phyloP scores from a whole-genome alignment of 73 alveolate species.

The Paramecium sonneborni region DNA sequence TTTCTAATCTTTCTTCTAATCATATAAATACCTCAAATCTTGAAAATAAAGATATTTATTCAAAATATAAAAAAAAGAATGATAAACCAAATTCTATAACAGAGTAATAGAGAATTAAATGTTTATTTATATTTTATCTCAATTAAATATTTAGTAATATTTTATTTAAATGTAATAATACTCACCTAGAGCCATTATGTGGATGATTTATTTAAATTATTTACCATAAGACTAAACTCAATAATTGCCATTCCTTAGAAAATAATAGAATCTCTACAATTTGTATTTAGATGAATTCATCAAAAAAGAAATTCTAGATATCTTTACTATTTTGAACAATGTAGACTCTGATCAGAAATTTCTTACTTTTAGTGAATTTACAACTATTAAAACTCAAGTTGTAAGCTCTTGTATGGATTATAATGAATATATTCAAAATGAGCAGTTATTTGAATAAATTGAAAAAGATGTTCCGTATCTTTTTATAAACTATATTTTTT shows the following conservation, averaged over 20 bases:
- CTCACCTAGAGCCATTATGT: not conserved
- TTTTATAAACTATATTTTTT: not conserved
- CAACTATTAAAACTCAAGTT: not conserved
- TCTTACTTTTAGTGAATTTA: not conserved
- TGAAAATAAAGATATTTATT: no score
- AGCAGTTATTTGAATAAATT: not conserved
- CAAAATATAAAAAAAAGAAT: no score
- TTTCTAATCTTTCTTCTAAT: no score
- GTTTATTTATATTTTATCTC: no score
- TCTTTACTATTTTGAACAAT: not conserved
- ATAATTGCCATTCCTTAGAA: not conserved
- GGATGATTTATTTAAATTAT: not conserved
- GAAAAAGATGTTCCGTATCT: slow-evolving; percentile 32
- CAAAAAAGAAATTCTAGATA: not conserved
- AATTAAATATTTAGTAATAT: not conserved
- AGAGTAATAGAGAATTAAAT: not conserved
- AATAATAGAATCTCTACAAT: not conserved
- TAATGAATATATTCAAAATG: not conserved
- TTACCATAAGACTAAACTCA: not conserved
- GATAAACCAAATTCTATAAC: not conserved
- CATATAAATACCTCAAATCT: no score
- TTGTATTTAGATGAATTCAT: not conserved
- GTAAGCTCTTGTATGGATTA: not conserved
- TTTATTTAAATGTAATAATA: not conserved
- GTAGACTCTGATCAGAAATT: slow-evolving; percentile 28